Evolutionary conservation across 352 stramenopile genomes (phyloP), one percentile per base, ranked within the genome.

Genomic region (Globisporangium irregulare): DNA sequence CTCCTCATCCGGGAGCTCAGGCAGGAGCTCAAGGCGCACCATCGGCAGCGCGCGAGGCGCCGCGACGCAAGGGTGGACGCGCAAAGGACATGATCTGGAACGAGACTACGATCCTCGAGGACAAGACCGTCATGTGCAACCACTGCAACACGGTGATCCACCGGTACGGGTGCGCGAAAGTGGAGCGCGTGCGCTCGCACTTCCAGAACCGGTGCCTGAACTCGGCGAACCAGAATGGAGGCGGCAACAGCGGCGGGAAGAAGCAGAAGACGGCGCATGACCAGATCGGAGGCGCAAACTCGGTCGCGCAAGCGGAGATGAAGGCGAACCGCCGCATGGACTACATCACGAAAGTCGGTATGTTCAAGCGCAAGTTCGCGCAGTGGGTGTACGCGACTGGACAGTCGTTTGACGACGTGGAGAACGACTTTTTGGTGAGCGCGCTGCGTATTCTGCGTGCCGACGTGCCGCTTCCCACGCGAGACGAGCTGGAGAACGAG

Each of bases 111-210:
- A 78, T 91, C 58, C 67, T 76, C 20, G 60, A 71, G 5, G 77
- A 85, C 79, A 89, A 89, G 65, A 72, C 76, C 8, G 82, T 91
- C 56, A 64, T 89, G n/a, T 91, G 82, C 70, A 91, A 91, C 69
- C 80, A 77, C 69, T 91, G 82, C 67, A 74, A 81, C 71, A 72
- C 63, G 2, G 71, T 90, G 48, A 90, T 90, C 68, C 84, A 92
- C 62, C 80, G 82, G 43, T 87, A 90, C 63, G 84, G 84, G 22
- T 79, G 78, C 43, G 75, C 80, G 58, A 92, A 92, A 50, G 84
- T 92, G 9, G 84, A 92, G 72, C 81, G 84, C 15, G 84, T 92
- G 71, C 81, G 84, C 59, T 75, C 74, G 32, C 84, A 92, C 63
- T 92, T 92, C 68, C 72, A 87, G 55, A 82, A 83, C 70, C 84